These are phyloP conservation scores for Ceratobasidium sp. DNA, from an alignment of 1,284 basidiomycete genomes.

Conservation along the genomic window DNA sequence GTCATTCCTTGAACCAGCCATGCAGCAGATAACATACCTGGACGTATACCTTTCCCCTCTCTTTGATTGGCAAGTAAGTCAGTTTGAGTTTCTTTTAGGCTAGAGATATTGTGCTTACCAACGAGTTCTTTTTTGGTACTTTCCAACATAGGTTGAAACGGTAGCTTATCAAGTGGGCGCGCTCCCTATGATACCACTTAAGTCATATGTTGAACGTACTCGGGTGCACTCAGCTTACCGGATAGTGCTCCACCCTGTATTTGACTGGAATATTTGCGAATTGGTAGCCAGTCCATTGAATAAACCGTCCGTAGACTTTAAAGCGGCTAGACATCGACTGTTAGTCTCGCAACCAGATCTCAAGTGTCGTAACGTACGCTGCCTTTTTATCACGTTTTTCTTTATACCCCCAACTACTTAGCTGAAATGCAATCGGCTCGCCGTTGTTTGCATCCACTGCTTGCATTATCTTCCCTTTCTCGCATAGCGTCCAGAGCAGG, in stretches of 20 bases:
- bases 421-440: constrained; percentile 2
- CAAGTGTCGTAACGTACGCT: neutral
- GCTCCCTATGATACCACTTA: neutral
- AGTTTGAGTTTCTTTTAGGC: too few relatives aligned
- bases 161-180: neutral
- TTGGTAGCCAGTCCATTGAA: constrained; percentile 4
- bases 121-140: neutral
- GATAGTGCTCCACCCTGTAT: neutral
- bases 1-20: too few relatives aligned
- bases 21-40: neutral
- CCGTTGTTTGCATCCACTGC: neutral
- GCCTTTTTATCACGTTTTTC: neutral
- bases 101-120: neutral
- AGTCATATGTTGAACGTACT: neutral
- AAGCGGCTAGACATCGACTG: neutral
- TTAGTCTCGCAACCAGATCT: neutral
- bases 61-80: neutral
- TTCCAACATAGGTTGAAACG: constrained; percentile 8
- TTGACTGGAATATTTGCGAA: neutral
- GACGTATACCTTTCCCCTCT: neutral
- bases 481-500: constrained; percentile 16
- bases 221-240: neutral
- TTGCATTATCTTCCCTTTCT: neutral
- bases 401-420: constrained; percentile 1
- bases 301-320: neutral